phyloP scores from a whole-genome alignment of 345 rosid species.

The Eutrema yunnanense region DNA sequence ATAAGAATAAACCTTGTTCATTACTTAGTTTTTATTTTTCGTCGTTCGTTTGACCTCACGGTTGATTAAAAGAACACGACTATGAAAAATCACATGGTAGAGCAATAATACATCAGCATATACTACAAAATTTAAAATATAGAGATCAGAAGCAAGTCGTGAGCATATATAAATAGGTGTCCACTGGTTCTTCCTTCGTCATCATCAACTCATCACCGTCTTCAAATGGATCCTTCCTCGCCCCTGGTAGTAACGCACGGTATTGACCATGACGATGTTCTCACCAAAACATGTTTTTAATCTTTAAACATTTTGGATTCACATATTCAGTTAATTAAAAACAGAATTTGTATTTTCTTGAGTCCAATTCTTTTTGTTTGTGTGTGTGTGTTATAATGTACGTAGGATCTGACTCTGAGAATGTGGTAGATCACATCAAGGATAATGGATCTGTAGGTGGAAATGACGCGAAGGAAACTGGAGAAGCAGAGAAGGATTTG shows the following conservation, averaged over 20 bases:
- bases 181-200: background rate
- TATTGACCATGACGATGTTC: no score
- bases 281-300: background rate
- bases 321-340: no score
- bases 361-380: background rate
- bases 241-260: no score
- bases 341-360: background rate
- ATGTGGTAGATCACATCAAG: background rate
- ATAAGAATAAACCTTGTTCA: background rate
- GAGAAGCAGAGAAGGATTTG: background rate
- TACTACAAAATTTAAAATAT: background rate
- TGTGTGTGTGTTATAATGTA: background rate
- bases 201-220: background rate
- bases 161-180: background rate
- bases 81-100: background rate
- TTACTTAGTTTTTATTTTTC: background rate
- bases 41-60: background rate
- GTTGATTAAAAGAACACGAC: background rate
- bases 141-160: background rate
- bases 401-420: background rate
- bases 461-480: background rate
- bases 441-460: background rate
- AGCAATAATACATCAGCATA: background rate
- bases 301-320: background rate
- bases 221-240: background rate